phyloP scores from a whole-genome alignment of 306 rosid species.

The Mucuna pruriens region DNA sequence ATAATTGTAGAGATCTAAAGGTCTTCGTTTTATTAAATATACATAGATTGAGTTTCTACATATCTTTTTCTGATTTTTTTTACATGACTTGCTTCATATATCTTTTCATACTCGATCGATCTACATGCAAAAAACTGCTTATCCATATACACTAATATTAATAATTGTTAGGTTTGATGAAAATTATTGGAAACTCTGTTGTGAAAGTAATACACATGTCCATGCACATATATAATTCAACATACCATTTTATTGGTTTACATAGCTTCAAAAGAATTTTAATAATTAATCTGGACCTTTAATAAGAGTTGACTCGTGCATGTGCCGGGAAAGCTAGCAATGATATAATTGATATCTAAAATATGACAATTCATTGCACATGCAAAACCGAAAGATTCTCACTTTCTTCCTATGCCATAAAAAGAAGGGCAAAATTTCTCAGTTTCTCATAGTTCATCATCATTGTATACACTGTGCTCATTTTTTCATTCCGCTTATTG shows the following conservation, averaged over 20 bases:
- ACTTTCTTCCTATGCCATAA: background rate
- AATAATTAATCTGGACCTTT: background rate
- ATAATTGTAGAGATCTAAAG: background rate
- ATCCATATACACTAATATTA: background rate
- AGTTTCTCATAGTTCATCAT: background rate
- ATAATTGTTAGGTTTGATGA: background rate
- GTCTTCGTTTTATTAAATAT: background rate
- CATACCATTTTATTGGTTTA: background rate
- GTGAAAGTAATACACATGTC: background rate
- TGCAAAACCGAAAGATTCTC: slow-evolving; percentile 33
- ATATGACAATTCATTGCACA: slow-evolving; percentile 26
- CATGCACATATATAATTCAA: background rate
- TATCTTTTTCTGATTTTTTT: background rate
- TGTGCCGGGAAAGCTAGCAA: slow-evolving; percentile 34
- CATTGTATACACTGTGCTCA: background rate
- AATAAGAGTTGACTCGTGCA: slow-evolving; percentile 42
- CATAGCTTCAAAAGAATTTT: background rate
- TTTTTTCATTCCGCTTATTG: background rate
- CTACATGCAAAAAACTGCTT: background rate
- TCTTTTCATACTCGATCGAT: background rate
- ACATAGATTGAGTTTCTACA: background rate
- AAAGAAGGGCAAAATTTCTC: background rate
- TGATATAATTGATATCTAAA: slow-evolving; percentile 13
- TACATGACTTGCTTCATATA: background rate
- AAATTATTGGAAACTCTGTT: background rate